These are phyloP conservation scores for Spiraea crenata DNA, from an alignment of 331 rosid genomes.

Conservation along the genomic window DNA sequence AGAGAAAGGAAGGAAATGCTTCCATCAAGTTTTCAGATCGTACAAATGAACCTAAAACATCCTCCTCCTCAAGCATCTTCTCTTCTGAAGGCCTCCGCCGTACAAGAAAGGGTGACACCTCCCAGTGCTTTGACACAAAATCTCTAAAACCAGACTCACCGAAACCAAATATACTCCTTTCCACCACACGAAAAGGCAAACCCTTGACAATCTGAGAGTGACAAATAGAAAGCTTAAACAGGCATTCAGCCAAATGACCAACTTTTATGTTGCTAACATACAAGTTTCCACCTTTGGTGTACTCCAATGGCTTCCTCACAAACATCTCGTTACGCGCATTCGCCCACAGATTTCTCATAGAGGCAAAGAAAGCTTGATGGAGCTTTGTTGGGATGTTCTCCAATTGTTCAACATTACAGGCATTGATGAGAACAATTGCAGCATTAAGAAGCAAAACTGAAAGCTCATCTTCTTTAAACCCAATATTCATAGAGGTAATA, in stretches of 20 bases:
- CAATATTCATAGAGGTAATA: conserved; percentile 37
- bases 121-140: conserved; percentile 67
- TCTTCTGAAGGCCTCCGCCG: conserved; percentile 20
- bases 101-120: conserved; percentile 52
- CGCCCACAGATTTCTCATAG: conserved; percentile 47
- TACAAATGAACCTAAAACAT: conserved; percentile 40
- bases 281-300: conserved; percentile 26
- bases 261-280: conserved; percentile 46
- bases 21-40: conserved; percentile 37
- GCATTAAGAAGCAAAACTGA: conserved; percentile 48
- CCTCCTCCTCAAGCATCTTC: conserved; percentile 29
- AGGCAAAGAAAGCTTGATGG: conserved; percentile 30
- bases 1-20: conserved; percentile 45
- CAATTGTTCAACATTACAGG: conserved; percentile 50
- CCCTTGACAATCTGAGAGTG: conserved; percentile 22
- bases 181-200: conserved; percentile 44
- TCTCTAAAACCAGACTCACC: conserved; percentile 50
- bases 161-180: conserved; percentile 50
- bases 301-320: conserved; percentile 22
- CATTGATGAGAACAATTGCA: conserved; percentile 47
- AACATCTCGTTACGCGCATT: conserved; percentile 41
- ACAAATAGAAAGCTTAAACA: conserved; percentile 67
- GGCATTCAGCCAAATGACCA: conserved; percentile 55
- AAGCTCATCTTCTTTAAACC: conserved; percentile 51
- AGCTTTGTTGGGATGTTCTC: conserved; percentile 40